Base-by-base conservation (phyloP, 345 rosid species). In the Carallia brachiata region DNA sequence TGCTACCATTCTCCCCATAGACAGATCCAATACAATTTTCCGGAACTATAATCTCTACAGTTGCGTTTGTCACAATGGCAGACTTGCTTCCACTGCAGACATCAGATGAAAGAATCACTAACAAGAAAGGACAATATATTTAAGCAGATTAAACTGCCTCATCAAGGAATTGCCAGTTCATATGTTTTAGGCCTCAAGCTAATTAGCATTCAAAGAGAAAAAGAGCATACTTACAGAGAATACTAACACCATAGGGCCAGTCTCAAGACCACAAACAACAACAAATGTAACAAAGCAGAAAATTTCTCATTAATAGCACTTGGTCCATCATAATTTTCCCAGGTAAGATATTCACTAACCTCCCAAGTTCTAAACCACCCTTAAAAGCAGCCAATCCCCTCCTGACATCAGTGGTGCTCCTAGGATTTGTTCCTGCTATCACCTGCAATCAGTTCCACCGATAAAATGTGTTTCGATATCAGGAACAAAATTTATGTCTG, bases 21-120 rank as follows among this genome's bases (percentile, higher is more conserved):
- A 94, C 97, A 78, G 87, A 84, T 62, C 82, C 86, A 74, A 94
- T 82, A 69, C 89, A 84, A 71, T 74, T 73, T 61, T 88, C 96
- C 59, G 97, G 95, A 62, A 94, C 87, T 67, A 77, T 66, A 60
- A 91, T 88, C 84, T 91, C 98, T 7, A 94, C 89, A 1, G 93
- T 91, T 59, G 97, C 85, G 78, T 90, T 92, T 61, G 96, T 88
- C 71, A 94, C 97, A 56, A 89, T 70, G 58, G 92, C 98, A 61
- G 93, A 83, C 82, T 77, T 91, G 73, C 81, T 87, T 77, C 92
- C 90, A 79, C 97, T 93, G 84, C 70, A 84, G 70, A 65, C 8
- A 77, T 58, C 47, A 71, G 23, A 77, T 7, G 36, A 7, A 2
- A 63, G 52, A 54, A 8, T 32, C 55, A 73, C 53, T 53, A 12